Evolutionary conservation across 1,284 basidiomycete genomes (phyloP).

Genomic region (Takashimella koratensis): DNA sequence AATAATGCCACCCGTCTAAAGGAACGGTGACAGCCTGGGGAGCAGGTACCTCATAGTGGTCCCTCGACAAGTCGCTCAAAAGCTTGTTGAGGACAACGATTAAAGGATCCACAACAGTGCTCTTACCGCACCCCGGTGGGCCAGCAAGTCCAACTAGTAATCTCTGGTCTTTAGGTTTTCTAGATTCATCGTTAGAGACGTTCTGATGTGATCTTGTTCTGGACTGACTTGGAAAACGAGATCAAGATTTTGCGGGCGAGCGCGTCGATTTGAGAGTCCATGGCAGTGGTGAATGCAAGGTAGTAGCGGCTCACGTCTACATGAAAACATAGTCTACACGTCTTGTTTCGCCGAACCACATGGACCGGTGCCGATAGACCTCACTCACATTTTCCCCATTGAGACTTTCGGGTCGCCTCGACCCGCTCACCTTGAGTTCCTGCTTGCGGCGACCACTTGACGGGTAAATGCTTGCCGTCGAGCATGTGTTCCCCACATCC

Average conservation of each 20-base stretch:
- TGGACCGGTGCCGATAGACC: no score
- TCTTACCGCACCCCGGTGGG: neutral
- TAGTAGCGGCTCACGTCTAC: no score
- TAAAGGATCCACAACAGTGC: neutral
- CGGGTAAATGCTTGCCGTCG: no score
- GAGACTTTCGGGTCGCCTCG: no score
- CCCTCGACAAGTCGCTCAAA: neutral
- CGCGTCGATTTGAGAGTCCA: slow-evolving; percentile 6
- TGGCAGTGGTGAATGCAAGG: neutral
- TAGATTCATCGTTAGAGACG: slow-evolving; percentile 5
- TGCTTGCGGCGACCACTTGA: no score
- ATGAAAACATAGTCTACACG: no score
- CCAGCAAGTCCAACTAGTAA: slow-evolving; percentile 15
- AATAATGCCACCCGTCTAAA: slow-evolving; percentile 54
- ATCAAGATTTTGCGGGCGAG: slow-evolving; percentile 14
- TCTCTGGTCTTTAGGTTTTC: slow-evolving; percentile 7
- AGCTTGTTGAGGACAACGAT: neutral
- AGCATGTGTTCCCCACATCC: no score
- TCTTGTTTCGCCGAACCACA: no score
- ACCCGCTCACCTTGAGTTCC: no score
- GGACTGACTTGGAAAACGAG: no score
- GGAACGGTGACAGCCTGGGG: slow-evolving; percentile 47
- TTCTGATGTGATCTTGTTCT: neutral
- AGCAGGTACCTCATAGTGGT: neutral
- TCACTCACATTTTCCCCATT: no score